Percentiles rank a stretch among this genome's conserved stretches.
phyloP scores from a whole-genome alignment of 148 eudicot species.

The Heliosperma pusillum region DNA sequence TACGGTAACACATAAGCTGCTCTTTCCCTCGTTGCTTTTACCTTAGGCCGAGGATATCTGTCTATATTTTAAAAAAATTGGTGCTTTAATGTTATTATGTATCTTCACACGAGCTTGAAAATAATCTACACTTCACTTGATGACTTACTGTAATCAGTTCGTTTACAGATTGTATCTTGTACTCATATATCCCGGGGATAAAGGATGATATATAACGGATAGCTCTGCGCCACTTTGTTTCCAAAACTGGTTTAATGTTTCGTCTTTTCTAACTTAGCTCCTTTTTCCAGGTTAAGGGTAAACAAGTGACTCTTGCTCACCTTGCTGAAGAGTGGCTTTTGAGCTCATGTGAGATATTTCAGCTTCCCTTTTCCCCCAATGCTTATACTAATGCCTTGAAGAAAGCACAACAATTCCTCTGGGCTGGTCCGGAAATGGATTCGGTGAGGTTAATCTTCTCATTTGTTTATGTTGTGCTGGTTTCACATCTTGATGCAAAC shows the following conservation, averaged over 20 bases:
- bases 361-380: constrained; percentile 55
- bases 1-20: not conserved
- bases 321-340: constrained; percentile 86
- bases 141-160: not conserved
- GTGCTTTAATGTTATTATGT: not conserved
- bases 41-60: not conserved
- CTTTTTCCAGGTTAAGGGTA: constrained; percentile 71
- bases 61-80: not conserved
- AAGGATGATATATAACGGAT: not conserved
- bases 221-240: not conserved
- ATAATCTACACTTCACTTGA: not conserved
- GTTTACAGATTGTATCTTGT: not conserved
- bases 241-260: not conserved
- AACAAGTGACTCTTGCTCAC: constrained; percentile 48
- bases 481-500: not conserved
- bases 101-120: not conserved
- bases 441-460: constrained; percentile 44
- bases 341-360: constrained; percentile 61
- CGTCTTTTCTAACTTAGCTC: not conserved
- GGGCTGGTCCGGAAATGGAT: constrained; percentile 99
- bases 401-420: constrained; percentile 90
- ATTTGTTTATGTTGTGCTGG: not conserved
- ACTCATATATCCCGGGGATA: not conserved
- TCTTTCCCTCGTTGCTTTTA: too few relatives aligned
- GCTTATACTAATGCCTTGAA: constrained; percentile 60